Evolutionary conservation across 2,329 filamentous ascomycete genomes (phyloP), one percentile per base, ranked within the genome.

Genomic region (Fusarium sp.): DNA sequence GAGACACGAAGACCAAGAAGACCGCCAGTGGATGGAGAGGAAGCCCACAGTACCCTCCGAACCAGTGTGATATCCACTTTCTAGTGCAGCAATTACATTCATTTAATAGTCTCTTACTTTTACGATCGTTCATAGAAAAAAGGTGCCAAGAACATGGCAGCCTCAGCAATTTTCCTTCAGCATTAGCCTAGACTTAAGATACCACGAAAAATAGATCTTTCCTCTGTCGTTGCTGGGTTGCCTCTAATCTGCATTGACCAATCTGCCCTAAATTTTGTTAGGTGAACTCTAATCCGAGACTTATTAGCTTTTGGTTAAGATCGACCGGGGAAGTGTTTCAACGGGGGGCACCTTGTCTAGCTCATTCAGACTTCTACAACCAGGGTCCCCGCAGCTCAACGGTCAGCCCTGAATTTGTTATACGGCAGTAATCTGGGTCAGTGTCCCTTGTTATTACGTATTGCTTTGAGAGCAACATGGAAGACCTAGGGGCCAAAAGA

Each of bases 321-420:
- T 50, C 52, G 15, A 22, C 52, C 22, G 52, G 52, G 52, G 43
- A 39, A 55, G n/a, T 4, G 43, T 50, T 50, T 55, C 43, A 50
- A 31, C 28, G 2, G 28, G 28, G 28, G 28, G 10, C 10, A 31
- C 28, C 28, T 31, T 10, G 28, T 24, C 34, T 43, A 19, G 19
- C 24, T 55, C 33, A 21, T 44, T 38, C 52, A 50, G 52, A 55
- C 52, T 15, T 22, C 14, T 19, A 21, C 21, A 8, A 22, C n/a
- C 49, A 26, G 14, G 9, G 21, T 50, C 43, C 52, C 43, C 28
- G 33, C 36, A 50, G 22, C 33, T 50, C 43, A 55, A 55, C 52
- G 52, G 42, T 55, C 52, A 55, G 52, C 52, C 52, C 43, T 55
- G 43, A 17, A 15, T 10, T 36, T 15, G 8, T 10, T 5, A 31